Base-by-base conservation (phyloP, 2,329 filamentous ascomycete species). In the Fusarium sp. region DNA sequence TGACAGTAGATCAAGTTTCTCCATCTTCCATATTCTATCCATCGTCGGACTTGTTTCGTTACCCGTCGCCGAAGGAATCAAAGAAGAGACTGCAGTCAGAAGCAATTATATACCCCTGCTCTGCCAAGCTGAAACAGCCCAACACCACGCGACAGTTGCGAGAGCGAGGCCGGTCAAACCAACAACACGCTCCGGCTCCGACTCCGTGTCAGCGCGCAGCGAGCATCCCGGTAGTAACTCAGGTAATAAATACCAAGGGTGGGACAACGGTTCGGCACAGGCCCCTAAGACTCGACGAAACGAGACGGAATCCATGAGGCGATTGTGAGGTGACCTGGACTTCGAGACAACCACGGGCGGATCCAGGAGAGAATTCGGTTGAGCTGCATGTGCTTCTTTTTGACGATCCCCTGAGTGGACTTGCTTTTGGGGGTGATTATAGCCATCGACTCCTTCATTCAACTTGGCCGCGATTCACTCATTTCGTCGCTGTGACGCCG, bases 121-220 rank as follows among this genome's bases (percentile, higher is more conserved):
- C 63, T 64, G 70, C 67, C 63, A 68, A 71, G 71, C 70, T 71
- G 70, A 73, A 71, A 73, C 70, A 27, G 59, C 55, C 59, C 60
- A 61, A n/a, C 60, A 31, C 33, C 57, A 53, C 59, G 35, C 59
- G 46, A 70, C 64, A 55, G 63, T 38, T 64, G 53, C 46, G 66
- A 56, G 42, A 53, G 31, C 31, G 31, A 36, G 29, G 31, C 59
- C 59, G 31, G 33, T 33, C 59, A 42, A 62, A 33, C 36, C 57
- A 60, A 59, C 57, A 33, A n/a, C 42, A 31, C 40, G 33, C 27
- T 46, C 38, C 57, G 29, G 57, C 17, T 20, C 40, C 20, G 57
- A 22, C 40, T 60, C 40, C 57, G 57, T 46, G 46, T 53, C 46
- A 27, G n/a, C 27, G n/a, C 27, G 17, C 55, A 42, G 62, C 68